Conservation (phyloP, 768 basidiomycete species). For the Russula earlei region DNA sequence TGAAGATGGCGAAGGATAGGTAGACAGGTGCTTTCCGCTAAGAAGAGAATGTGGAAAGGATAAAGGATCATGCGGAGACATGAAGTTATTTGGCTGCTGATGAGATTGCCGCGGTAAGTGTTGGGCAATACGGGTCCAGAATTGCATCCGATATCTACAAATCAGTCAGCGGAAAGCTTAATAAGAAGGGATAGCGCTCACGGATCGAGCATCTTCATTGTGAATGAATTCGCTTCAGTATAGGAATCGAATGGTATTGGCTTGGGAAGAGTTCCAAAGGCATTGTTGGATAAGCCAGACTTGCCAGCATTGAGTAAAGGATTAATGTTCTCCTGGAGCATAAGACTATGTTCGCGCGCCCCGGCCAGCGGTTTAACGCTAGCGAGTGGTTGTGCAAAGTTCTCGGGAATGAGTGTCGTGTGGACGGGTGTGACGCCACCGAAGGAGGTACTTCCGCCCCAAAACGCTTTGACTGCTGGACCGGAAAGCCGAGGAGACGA, state of each 20-base stretch:
- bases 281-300: slow-evolving; percentile 26
- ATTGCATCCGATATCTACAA: slow-evolving; percentile 69
- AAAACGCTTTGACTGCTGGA: slow-evolving; percentile 44
- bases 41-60: slow-evolving; percentile 29
- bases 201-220: slow-evolving; percentile 77
- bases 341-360: slow-evolving; percentile 20
- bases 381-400: slow-evolving; percentile 9
- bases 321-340: slow-evolving; percentile 69
- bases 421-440: slow-evolving; percentile 80
- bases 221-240: slow-evolving; percentile 72
- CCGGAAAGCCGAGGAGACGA: slow-evolving; percentile 44
- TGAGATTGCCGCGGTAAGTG: slow-evolving; percentile 42
- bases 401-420: slow-evolving; percentile 70
- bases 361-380: slow-evolving; percentile 16
- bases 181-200: slow-evolving; percentile 33
- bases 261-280: slow-evolving; percentile 23
- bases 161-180: slow-evolving; percentile 4
- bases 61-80: slow-evolving; percentile 16
- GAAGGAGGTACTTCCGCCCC: slow-evolving; percentile 60
- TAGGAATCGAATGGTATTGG: slow-evolving; percentile 60
- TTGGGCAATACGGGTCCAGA: slow-evolving; percentile 83
- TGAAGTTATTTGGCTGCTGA: slow-evolving; percentile 27
- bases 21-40: slow-evolving; percentile 35
- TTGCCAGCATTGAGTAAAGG: slow-evolving; percentile 47
- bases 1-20: slow-evolving; percentile 36